Base-by-base conservation (phyloP, 1,139 yeast species). In the Nakaseomyces delphensis region DNA sequence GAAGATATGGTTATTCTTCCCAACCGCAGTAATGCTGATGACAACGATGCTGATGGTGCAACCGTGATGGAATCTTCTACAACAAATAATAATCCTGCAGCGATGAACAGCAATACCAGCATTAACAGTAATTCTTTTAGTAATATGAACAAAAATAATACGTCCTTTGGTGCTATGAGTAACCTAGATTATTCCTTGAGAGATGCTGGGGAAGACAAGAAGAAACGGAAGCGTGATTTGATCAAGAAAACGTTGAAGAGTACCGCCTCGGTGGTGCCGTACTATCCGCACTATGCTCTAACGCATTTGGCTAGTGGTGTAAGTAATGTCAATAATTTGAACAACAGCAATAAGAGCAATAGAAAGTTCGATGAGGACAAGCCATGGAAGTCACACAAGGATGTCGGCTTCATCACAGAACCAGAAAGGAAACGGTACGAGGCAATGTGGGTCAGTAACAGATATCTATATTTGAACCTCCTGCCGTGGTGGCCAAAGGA, bases 341-440 rank as follows among this genome's bases (percentile, higher is more conserved):
- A 33, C 18, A 33, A 33, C n/a, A 33, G 14, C 27, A 38, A 45
- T 10, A 28, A 40, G 8, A 50, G 32, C 18, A 39, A 33, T 15
- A 64, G 69, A 36, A 60, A 64, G 18, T 89, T 91, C 60, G 83
- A 91, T 58, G 95, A 84, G 53, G 86, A 84, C 49, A 87, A 89
- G 60, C 97, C 97, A 0, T 91, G 98, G 97, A 91, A 89, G 55
- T 80, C 85, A 55, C 96, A 86, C 58, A 69, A 68, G 33, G 83
- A 78, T 48, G 69, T 79, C 9, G 69, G 69, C 38, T 69, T 66
- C 42, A 71, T 87, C 10, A 73, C 83, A 0, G 87, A 81, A 23
- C 73, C 70, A 29, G 97, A 91, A 59, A 70, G 85, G 46, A 87
- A 86, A 56, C 65, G 97, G 40, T 89, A 89, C 60, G 96, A 87